Evolutionary conservation across 208 protist genomes (phyloP).

Genomic region (Paratrypanosoma confusum): DNA sequence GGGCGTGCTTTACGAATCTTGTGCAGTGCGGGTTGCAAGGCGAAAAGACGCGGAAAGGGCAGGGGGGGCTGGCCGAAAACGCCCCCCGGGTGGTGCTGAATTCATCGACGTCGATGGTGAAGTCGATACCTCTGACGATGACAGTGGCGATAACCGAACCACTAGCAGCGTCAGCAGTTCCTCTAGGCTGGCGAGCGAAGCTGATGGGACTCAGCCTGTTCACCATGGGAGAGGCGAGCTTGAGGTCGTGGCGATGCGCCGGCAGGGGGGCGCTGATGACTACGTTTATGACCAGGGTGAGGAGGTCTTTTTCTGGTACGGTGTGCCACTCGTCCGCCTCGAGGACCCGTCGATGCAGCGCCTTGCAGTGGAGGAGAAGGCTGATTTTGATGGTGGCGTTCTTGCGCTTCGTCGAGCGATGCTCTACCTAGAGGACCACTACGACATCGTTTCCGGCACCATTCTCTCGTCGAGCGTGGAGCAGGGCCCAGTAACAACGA

Average conservation of each 20-base stretch:
- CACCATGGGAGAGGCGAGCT: conserved; percentile 23
- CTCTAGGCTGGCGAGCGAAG: background rate
- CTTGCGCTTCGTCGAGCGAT: conserved; percentile 69
- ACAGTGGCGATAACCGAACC: background rate
- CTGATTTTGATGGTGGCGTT: conserved; percentile 34
- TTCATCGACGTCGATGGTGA: background rate
- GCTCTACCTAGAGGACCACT: conserved; percentile 78
- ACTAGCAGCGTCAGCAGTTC: background rate
- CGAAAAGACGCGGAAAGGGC: background rate
- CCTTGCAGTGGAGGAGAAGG: conserved; percentile 19
- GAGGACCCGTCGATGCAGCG: conserved; percentile 22
- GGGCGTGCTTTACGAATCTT: conserved; percentile 58
- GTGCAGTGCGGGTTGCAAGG: conserved; percentile 42
- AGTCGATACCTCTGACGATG: background rate
- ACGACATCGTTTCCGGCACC: conserved; percentile 49
- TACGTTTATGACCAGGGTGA: conserved; percentile 38
- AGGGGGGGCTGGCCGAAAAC: background rate
- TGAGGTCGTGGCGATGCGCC: conserved; percentile 5
- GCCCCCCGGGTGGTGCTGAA: background rate
- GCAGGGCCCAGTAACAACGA: conserved; percentile 5
- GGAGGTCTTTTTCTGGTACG: conserved; percentile 63
- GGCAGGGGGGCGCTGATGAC: conserved; percentile 9
- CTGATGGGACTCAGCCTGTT: conserved; percentile 1
- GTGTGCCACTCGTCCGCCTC: conserved; percentile 48
- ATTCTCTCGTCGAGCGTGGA: conserved; percentile 31